phyloP scores from a whole-genome alignment of 495 filamentous ascomycete species.

The Penicillium herquei region DNA sequence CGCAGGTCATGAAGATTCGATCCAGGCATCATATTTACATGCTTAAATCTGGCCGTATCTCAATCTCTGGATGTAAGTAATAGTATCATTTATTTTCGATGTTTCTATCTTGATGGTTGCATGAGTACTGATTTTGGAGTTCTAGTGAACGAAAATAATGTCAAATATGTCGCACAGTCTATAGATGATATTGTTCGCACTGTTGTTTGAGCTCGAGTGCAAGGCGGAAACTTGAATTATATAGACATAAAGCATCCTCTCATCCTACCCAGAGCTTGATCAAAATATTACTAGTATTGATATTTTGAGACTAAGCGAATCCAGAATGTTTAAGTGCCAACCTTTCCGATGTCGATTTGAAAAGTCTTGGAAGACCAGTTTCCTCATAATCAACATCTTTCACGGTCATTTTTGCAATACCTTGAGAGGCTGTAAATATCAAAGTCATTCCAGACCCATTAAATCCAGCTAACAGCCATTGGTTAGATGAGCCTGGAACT shows the following conservation, averaged over 20 bases:
- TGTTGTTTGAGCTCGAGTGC: neutral
- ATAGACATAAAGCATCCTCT: neutral
- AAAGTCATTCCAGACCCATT: conserved; percentile 4
- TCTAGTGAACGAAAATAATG: conserved; percentile 25
- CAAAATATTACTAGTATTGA: neutral
- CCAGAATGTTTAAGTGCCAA: neutral
- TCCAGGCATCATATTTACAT: conserved; percentile 25
- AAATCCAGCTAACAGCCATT: conserved; percentile 4
- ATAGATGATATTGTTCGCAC: conserved; percentile 18
- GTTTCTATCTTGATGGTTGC: too few relatives aligned
- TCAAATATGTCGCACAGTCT: conserved; percentile 22
- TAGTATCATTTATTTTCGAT: neutral
- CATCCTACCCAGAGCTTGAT: neutral
- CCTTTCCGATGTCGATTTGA: neutral
- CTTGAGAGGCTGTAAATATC: neutral
- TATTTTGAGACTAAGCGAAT: neutral
- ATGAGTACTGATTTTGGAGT: too few relatives aligned
- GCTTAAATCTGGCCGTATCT: conserved; percentile 21
- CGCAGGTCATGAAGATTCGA: conserved; percentile 18
- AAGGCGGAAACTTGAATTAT: neutral
- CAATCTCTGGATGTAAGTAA: conserved; percentile 32
- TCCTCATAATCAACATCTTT: neutral
- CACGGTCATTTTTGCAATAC: neutral
- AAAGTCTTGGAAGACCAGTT: neutral
- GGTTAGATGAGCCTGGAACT: neutral